Percentiles rank a stretch among this genome's conserved stretches.
Conservation (phyloP, 345 rosid species). For the Pugionium dolabratum region DNA sequence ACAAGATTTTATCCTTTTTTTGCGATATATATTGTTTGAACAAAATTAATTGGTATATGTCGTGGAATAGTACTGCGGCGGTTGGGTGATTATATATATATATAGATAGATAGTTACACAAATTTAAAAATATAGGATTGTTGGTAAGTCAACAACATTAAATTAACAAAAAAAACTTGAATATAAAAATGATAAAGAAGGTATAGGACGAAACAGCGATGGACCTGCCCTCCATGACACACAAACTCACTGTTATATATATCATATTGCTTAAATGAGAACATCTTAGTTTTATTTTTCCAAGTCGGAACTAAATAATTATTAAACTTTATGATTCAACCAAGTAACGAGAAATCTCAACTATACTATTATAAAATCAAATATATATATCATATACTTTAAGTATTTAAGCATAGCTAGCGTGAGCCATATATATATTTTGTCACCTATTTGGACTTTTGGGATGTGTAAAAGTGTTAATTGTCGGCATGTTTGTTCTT, state of each 20-base stretch:
- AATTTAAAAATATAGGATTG: slow-evolving; percentile 15
- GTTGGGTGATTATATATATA: slow-evolving; percentile 35
- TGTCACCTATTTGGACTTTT: slow-evolving; percentile 13
- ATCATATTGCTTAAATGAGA: slow-evolving; percentile 33
- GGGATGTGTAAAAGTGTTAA: slow-evolving; percentile 19
- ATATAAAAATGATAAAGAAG: slow-evolving; percentile 37
- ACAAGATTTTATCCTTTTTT: slow-evolving; percentile 16
- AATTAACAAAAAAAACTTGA: slow-evolving; percentile 26
- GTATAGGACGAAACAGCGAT: slow-evolving; percentile 36
- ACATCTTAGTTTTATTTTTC: neutral
- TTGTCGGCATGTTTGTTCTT: slow-evolving; percentile 35
- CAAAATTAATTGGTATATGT: slow-evolving; percentile 32
- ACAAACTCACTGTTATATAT: slow-evolving; percentile 5
- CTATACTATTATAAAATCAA: slow-evolving; percentile 3
- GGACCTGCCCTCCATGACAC: slow-evolving; percentile 45
- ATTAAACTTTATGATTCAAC: neutral
- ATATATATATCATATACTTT: neutral
- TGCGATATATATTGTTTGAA: slow-evolving; percentile 32
- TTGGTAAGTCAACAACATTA: slow-evolving; percentile 37
- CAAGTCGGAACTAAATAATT: neutral
- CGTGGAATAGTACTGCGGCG: slow-evolving; percentile 35
- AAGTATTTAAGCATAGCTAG: slow-evolving; percentile 13
- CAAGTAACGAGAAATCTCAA: slow-evolving; percentile 17
- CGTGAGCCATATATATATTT: slow-evolving; percentile 27
- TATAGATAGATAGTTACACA: slow-evolving; percentile 16